These are phyloP conservation scores for Nannochloropsis gaditana DNA, from an alignment of 108 stramenopile species.

Conservation along the genomic window DNA sequence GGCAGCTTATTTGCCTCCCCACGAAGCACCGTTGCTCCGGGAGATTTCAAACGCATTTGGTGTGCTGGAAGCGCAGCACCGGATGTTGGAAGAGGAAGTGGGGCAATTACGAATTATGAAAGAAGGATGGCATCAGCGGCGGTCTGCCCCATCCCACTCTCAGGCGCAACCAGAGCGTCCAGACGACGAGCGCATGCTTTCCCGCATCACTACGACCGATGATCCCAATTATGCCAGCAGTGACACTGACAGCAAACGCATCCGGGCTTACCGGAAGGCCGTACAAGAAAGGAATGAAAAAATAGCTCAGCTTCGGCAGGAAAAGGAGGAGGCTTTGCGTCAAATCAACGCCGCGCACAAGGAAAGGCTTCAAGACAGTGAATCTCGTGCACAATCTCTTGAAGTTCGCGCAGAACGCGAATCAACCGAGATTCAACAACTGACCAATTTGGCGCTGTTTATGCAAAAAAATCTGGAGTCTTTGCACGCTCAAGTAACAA, in stretches of 20 bases:
- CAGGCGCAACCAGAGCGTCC: no score
- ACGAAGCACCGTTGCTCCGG: conserved; percentile 6
- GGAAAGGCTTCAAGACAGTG: background rate
- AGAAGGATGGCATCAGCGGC: background rate
- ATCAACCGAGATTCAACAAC: background rate
- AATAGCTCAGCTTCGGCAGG: conserved; percentile 11
- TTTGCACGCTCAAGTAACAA: background rate
- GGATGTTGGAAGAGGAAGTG: background rate
- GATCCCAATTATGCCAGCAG: background rate
- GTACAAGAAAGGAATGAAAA: background rate
- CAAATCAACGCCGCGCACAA: background rate
- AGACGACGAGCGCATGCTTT: background rate
- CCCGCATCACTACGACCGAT: background rate
- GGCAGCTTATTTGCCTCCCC: conserved; percentile 1
- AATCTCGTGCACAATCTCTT: background rate
- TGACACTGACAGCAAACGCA: background rate
- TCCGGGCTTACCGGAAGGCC: conserved; percentile 11
- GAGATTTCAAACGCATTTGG: background rate
- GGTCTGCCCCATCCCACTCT: no score
- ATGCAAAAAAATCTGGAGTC: background rate
- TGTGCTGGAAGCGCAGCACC: conserved; percentile 3
- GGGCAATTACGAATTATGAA: background rate
- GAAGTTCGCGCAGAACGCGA: conserved; percentile 1
- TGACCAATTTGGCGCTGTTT: background rate
- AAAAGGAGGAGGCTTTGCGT: background rate